Conservation (phyloP, 2,329 filamentous ascomycete genomes). For the Aspergillus spinulosporus region DNA sequence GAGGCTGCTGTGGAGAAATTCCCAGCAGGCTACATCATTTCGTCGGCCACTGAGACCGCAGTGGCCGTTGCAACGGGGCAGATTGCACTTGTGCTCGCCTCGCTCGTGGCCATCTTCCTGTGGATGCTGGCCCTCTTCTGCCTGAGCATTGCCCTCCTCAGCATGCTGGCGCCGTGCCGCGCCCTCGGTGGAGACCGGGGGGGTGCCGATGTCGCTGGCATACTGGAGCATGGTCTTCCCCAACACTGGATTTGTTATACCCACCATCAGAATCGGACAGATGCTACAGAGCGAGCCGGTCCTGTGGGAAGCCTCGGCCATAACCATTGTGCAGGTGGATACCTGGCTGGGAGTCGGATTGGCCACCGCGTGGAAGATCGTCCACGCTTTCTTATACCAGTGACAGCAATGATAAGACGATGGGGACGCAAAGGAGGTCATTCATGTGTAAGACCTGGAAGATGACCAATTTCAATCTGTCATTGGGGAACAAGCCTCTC, state of each 20-base stretch:
- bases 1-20: slow-evolving; percentile 37
- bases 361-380: slow-evolving; percentile 45
- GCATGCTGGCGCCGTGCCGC: background rate
- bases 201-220: background rate
- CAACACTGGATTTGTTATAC: slow-evolving; percentile 29
- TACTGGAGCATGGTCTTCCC: slow-evolving; percentile 4
- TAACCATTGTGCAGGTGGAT: slow-evolving; percentile 16
- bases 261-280: slow-evolving; percentile 43
- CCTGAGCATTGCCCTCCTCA: background rate
- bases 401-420: background rate
- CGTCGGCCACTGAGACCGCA: background rate
- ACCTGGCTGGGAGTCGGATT: slow-evolving; percentile 9
- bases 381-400: background rate
- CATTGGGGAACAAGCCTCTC: background rate
- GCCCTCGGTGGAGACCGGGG: background rate
- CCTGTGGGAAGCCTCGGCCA: slow-evolving; percentile 20
- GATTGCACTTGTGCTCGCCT: background rate
- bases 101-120: background rate
- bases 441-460: background rate
- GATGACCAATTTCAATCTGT: background rate
- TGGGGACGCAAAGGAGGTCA: background rate
- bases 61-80: background rate
- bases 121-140: background rate
- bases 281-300: slow-evolving; percentile 38
- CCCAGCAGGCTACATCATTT: slow-evolving; percentile 31